Evolutionary conservation across 768 basidiomycete genomes (phyloP).

Genomic region (Mycena metata): DNA sequence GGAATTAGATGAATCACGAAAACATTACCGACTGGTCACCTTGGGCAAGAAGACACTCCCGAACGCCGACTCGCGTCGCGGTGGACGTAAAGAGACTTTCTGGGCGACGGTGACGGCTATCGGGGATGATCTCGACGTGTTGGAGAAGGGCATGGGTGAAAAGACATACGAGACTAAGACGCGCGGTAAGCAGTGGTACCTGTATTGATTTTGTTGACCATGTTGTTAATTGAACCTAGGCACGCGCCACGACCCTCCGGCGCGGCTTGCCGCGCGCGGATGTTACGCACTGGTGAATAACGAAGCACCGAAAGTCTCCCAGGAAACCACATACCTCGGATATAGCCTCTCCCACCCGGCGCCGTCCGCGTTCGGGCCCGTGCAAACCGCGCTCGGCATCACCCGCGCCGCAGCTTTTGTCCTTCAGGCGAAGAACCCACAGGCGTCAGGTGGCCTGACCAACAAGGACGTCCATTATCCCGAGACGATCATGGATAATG

Average conservation of each 20-base stretch:
- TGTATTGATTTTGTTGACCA: not conserved
- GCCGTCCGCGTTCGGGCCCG: too few relatives aligned
- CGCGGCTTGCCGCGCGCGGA: constrained; percentile 68
- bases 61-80: constrained; percentile 53
- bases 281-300: constrained; percentile 72
- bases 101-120: constrained; percentile 67
- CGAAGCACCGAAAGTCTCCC: too few relatives aligned
- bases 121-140: constrained; percentile 62
- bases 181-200: constrained; percentile 52
- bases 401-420: too few relatives aligned
- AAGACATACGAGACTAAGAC: constrained; percentile 75
- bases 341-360: too few relatives aligned
- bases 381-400: too few relatives aligned
- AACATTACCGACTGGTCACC: too few relatives aligned
- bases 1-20: too few relatives aligned
- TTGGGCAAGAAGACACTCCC: too few relatives aligned
- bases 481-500: constrained; percentile 57
- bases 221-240: constrained; percentile 43
- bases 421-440: constrained; percentile 73
- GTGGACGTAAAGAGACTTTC: constrained; percentile 61
- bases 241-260: constrained; percentile 63
- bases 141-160: constrained; percentile 64
- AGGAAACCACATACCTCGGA: too few relatives aligned
- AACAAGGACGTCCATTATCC: constrained; percentile 60
- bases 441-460: constrained; percentile 54